A percentile compares a stretch with the other conserved stretches of the same genome.
Evolutionary conservation across 176 grass and related monocot species (phyloP).

Genomic region (Musa beccarii): DNA sequence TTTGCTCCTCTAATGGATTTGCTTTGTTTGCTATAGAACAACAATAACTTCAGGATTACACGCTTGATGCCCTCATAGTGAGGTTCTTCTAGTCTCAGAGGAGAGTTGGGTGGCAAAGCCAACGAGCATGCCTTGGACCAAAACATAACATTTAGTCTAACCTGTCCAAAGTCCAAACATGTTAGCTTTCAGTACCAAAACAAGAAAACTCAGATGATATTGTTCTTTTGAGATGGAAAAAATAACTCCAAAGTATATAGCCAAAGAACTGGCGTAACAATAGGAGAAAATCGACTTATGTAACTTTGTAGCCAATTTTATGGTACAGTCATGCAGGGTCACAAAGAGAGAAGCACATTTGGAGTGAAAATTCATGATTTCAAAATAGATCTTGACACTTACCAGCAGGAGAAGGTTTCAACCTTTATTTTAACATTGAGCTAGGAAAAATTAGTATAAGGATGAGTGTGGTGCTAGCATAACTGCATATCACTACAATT

Average conservation of each 20-base stretch:
- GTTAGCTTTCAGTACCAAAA: neutral
- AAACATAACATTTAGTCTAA: conserved; percentile 74
- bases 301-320: neutral
- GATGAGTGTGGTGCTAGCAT: neutral
- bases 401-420: neutral
- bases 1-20: conserved; percentile 89
- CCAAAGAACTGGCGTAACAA: no score
- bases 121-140: conserved; percentile 86
- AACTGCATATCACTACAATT: neutral
- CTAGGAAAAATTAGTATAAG: neutral
- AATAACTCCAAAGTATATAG: neutral
- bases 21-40: conserved; percentile 99
- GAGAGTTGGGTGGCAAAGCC: conserved; percentile 70
- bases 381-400: neutral
- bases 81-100: conserved; percentile 67
- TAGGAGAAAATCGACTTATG: neutral
- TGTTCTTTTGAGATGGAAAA: neutral
- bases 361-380: neutral
- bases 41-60: conserved; percentile 57
- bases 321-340: neutral
- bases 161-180: conserved; percentile 47
- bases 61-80: conserved; percentile 54
- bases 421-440: neutral
- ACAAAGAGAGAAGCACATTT: neutral
- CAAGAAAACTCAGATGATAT: neutral